phyloP scores from a whole-genome alignment of 768 basidiomycete genomes.

The Mycena pura region DNA sequence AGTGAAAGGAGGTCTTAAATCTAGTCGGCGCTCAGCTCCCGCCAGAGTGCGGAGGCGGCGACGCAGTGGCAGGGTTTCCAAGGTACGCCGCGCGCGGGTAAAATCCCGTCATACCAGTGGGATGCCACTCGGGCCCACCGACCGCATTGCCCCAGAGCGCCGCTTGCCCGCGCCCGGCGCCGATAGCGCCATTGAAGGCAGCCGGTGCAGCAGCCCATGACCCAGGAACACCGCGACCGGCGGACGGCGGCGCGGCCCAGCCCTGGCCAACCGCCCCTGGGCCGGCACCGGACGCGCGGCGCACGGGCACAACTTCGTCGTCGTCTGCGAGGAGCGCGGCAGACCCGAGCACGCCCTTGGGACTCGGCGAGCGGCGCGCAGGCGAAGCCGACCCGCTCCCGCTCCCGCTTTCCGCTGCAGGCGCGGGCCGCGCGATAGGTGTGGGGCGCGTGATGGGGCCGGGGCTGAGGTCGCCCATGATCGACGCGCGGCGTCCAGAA shows the following conservation, averaged over 20 bases:
- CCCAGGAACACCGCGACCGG: constrained; percentile 49
- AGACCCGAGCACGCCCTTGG: constrained; percentile 76
- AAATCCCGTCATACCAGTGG: constrained; percentile 44
- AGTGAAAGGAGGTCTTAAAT: not conserved
- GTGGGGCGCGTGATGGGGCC: constrained; percentile 71
- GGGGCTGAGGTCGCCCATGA: constrained; percentile 47
- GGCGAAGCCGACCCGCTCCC: constrained; percentile 71
- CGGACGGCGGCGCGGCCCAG: constrained; percentile 57
- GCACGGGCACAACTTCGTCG: constrained; percentile 71
- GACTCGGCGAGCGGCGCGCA: constrained; percentile 53
- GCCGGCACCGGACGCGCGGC: constrained; percentile 54
- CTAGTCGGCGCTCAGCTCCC: constrained; percentile 21
- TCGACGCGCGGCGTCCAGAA: constrained; percentile 54
- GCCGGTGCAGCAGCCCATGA: constrained; percentile 54
- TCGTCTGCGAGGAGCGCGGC: constrained; percentile 81
- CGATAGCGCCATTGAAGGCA: constrained; percentile 29
- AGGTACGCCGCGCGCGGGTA: constrained; percentile 53
- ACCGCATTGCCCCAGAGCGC: constrained; percentile 51
- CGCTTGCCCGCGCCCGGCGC: constrained; percentile 42
- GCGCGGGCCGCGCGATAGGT: constrained; percentile 72
- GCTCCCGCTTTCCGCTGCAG: constrained; percentile 36
- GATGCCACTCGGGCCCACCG: constrained; percentile 55
- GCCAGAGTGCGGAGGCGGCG: constrained; percentile 55
- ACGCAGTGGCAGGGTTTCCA: constrained; percentile 54
- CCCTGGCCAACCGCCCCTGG: constrained; percentile 53